phyloP scores from a whole-genome alignment of 306 rosid species.

The Delonix regia region DNA sequence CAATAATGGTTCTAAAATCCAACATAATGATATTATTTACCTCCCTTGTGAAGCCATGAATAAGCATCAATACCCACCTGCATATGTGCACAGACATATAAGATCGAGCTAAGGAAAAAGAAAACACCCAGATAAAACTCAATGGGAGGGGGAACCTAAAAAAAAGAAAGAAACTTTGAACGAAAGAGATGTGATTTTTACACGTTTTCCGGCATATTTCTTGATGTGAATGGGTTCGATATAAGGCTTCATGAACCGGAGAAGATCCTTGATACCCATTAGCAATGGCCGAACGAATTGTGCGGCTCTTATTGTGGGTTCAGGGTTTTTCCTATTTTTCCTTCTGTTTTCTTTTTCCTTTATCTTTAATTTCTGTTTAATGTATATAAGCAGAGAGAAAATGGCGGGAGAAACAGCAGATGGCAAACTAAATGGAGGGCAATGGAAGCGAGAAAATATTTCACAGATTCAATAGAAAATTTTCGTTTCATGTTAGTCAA shows the following conservation, averaged over 20 bases:
- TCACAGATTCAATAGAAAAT: background rate
- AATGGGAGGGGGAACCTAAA: background rate
- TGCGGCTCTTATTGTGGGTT: slow-evolving; percentile 27
- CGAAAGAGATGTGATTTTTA: slow-evolving; percentile 31
- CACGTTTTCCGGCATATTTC: slow-evolving; percentile 82
- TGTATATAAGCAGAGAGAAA: slow-evolving; percentile 35
- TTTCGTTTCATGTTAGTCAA: background rate
- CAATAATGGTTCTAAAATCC: background rate
- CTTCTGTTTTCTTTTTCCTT: background rate
- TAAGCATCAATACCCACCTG: slow-evolving; percentile 99
- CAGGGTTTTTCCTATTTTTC: slow-evolving; percentile 35
- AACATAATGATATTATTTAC: slow-evolving; percentile 34
- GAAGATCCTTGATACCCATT: slow-evolving; percentile 98
- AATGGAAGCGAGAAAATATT: background rate
- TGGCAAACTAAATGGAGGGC: slow-evolving; percentile 43
- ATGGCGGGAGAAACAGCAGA: slow-evolving; percentile 67
- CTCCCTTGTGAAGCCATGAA: slow-evolving; percentile 98
- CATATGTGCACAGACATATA: slow-evolving; percentile 7
- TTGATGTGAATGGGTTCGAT: slow-evolving; percentile 67
- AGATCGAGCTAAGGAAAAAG: background rate
- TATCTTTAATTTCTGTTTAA: background rate
- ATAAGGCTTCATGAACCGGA: slow-evolving; percentile 88
- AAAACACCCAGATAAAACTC: background rate
- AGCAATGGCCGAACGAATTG: slow-evolving; percentile 5
- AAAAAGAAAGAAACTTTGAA: slow-evolving; percentile 32